Percentiles rank a stretch among this genome's conserved stretches.
These are phyloP conservation scores for Onygenales sp. DNA, from an alignment of 2,329 filamentous ascomycete species.

Conservation along the genomic window DNA sequence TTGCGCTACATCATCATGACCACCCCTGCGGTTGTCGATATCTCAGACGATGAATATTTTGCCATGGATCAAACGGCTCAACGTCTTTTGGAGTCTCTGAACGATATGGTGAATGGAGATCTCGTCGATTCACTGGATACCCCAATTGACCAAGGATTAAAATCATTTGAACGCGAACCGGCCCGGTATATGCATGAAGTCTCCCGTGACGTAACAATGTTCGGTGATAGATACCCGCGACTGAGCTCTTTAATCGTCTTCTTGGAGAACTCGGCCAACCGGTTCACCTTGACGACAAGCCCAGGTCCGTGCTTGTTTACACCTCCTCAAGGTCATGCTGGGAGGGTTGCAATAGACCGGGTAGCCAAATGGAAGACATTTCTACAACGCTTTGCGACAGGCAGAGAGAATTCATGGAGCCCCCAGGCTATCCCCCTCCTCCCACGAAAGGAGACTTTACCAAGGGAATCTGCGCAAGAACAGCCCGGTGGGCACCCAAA, in stretches of 20 bases:
- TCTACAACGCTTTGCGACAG: not conserved
- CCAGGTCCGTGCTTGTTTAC: not conserved
- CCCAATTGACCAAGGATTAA: not conserved
- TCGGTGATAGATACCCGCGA: not conserved
- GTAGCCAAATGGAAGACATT: not conserved
- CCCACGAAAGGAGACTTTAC: not conserved
- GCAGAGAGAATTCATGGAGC: not conserved
- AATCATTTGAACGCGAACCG: not conserved
- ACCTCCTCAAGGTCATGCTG: not conserved
- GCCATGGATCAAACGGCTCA: not conserved
- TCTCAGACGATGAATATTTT: not conserved
- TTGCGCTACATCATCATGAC: not conserved
- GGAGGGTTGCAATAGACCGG: not conserved
- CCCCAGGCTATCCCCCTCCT: not conserved
- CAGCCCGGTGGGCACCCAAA: not conserved
- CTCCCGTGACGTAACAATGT: not conserved
- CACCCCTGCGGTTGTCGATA: not conserved
- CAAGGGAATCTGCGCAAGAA: not conserved
- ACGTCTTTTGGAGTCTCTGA: not conserved
- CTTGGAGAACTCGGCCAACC: not conserved
- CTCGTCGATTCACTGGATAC: not conserved
- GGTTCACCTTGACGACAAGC: not conserved
- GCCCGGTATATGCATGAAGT: not conserved
- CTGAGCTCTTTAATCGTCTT: not conserved
- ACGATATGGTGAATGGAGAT: not conserved